Base-by-base conservation (phyloP, 495 filamentous ascomycete species). In the Articulospora tetracladia region DNA sequence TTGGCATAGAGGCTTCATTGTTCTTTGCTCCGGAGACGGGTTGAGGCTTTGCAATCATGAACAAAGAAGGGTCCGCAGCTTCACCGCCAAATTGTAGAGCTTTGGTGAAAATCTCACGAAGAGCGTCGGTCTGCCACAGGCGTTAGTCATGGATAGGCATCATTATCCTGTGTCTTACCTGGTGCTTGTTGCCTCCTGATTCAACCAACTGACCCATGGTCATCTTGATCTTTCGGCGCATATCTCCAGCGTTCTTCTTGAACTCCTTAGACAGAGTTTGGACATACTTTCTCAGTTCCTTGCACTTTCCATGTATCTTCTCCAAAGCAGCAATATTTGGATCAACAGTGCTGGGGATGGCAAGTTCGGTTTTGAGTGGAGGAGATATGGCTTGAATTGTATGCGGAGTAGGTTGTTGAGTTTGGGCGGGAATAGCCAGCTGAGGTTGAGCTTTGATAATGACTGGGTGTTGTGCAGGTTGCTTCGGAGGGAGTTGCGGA, bases 121-220 rank as follows among this genome's bases (percentile, higher is more conserved):
- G n/a, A 13, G 17, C 32, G 6, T 36, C 46, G 13, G 26, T 23
- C 55, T 58, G 26, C 19, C 20, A 11, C 8, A 55, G 17, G 25
- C 13, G 32, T 55, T 22, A 55, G 53, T 51, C 8, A 4, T 51
- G 2, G 17, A 2, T 8, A 11, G 15, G 39, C 19, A 34, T 15
- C 20, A 6, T 22, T 10, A 26, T 41, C 28, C 17, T 41, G n/a
- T 41, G n/a, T 47, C 78, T 74, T 69, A 85, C 84, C 55, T 79
- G 83, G 46, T 65, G 61, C 30, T 73, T 82, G 67, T 94, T 95
- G 1, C 76, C 30, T 2, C 79, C 82, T 53, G 81, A 84, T 26
- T 76, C 84, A 49, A 76, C 79, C 26, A 96, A 70, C 66, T 95
- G 89, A 1, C 92, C 91, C 39, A 93, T 76, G 20, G 76, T 84